Conservation (phyloP, 305 asterid genomes). For the Vinca major region DNA sequence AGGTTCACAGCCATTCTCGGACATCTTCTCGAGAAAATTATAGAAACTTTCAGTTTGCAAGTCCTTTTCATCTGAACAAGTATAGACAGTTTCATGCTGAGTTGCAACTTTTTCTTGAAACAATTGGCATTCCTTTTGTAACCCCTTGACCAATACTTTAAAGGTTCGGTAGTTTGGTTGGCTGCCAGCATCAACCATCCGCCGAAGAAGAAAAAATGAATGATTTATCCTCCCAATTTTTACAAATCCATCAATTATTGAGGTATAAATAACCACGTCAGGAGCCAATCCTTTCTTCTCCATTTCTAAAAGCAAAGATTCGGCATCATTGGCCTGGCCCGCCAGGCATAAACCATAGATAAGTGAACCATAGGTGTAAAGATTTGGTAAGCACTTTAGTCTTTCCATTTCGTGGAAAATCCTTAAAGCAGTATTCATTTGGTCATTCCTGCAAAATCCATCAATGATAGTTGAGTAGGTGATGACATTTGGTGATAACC, state of each 20-base stretch:
- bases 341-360: constrained; percentile 67
- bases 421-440: constrained; percentile 50
- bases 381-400: constrained; percentile 56
- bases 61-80: constrained; percentile 32
- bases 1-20: constrained; percentile 62
- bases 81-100: constrained; percentile 26
- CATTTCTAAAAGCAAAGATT: constrained; percentile 58
- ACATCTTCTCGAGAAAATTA: constrained; percentile 55
- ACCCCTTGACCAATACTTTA: constrained; percentile 54
- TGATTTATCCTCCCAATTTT: constrained; percentile 46
- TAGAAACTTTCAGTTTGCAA: constrained; percentile 30
- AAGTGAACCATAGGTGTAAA: constrained; percentile 65
- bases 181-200: constrained; percentile 55
- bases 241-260: constrained; percentile 67
- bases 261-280: constrained; percentile 70
- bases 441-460: constrained; percentile 68
- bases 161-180: constrained; percentile 67
- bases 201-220: constrained; percentile 55
- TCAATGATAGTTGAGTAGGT: constrained; percentile 71
- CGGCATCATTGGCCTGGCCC: constrained; percentile 58
- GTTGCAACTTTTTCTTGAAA: constrained; percentile 30
- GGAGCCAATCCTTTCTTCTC: constrained; percentile 43
- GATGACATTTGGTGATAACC: constrained; percentile 60
- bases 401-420: constrained; percentile 63
- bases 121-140: constrained; percentile 43